Conservation (phyloP, 805 yeast genomes). For the Candida peoriensis region DNA sequence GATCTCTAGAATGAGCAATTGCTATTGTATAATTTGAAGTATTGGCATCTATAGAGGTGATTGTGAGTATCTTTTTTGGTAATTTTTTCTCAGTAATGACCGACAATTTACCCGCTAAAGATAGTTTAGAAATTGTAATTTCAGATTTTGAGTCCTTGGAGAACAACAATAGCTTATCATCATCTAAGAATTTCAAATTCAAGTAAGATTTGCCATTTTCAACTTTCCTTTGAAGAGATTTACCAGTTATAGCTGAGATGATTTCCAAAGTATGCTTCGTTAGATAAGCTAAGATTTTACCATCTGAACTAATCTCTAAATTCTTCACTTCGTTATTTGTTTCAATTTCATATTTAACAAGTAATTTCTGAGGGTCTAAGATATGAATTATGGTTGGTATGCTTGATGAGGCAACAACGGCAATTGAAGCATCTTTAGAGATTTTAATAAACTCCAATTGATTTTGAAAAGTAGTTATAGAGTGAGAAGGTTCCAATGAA, state of each 20-base stretch:
- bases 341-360: constrained; percentile 50
- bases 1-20: constrained; percentile 54
- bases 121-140: constrained; percentile 11
- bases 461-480: constrained; percentile 26
- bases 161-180: constrained; percentile 16
- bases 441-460: constrained; percentile 58
- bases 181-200: constrained; percentile 25
- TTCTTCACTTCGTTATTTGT: constrained; percentile 60
- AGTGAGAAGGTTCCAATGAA: constrained; percentile 45
- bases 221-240: constrained; percentile 27
- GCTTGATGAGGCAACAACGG: constrained; percentile 67
- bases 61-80: constrained; percentile 22
- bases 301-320: constrained; percentile 65
- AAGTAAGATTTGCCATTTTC: too few species aligned
- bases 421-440: constrained; percentile 53
- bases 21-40: constrained; percentile 32
- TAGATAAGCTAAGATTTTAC: constrained; percentile 59
- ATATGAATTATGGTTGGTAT: constrained; percentile 63
- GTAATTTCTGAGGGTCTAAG: constrained; percentile 53
- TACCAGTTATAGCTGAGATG: constrained; percentile 37
- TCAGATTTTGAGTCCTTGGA: constrained; percentile 11
- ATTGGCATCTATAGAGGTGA: constrained; percentile 48
- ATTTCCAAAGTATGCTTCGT: constrained; percentile 50
- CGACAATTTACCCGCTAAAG: constrained; percentile 16
- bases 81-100: constrained; percentile 12